Evolutionary conservation across 345 rosid species (phyloP).

Genomic region (Hirschfeldia incana): DNA sequence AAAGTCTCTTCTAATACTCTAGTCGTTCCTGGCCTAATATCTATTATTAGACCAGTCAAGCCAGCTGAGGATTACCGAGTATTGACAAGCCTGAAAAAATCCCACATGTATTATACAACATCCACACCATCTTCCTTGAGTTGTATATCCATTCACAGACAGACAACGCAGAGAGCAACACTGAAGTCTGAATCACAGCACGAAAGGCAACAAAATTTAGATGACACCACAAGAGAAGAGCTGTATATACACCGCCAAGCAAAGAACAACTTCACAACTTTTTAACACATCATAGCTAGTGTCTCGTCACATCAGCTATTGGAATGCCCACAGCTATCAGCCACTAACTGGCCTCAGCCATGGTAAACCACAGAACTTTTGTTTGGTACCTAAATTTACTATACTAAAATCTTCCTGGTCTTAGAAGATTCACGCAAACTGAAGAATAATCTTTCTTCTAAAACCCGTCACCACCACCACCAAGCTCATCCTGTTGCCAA

Average conservation of each 20-base stretch:
- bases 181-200: neutral
- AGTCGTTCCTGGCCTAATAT: neutral
- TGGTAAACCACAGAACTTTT: neutral
- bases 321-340: slow-evolving; percentile 10
- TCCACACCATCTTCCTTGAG: neutral
- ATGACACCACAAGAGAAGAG: neutral
- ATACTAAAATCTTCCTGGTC: slow-evolving; percentile 20
- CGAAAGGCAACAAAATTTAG: neutral
- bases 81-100: slow-evolving; percentile 2
- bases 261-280: neutral
- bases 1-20: neutral
- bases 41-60: slow-evolving; percentile 3
- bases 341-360: slow-evolving; percentile 4
- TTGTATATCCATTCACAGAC: neutral
- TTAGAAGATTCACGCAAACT: slow-evolving; percentile 24
- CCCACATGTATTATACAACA: slow-evolving; percentile 12
- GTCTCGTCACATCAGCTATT: neutral
- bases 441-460: slow-evolving; percentile 64
- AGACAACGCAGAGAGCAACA: neutral
- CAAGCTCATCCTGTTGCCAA: slow-evolving; percentile 56
- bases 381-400: slow-evolving; percentile 8
- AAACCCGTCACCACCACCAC: slow-evolving; percentile 47
- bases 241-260: slow-evolving; percentile 17
- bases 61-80: slow-evolving; percentile 6
- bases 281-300: too few relatives aligned